Conservation (phyloP, 2,329 filamentous ascomycete species). For the Fusarium sterilihyphosum region DNA sequence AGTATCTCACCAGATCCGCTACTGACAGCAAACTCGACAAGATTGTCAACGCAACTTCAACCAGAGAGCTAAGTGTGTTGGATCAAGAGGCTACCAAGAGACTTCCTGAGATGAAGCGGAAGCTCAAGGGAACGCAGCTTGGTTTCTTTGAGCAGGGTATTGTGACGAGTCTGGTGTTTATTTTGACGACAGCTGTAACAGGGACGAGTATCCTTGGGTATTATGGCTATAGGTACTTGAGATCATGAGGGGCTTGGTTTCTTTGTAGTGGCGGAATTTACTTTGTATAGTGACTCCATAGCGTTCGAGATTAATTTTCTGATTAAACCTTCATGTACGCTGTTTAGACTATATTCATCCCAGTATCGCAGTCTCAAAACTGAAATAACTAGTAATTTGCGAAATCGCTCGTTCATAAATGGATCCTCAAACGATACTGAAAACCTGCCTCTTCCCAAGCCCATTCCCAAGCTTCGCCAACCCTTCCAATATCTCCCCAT, state of each 20-base stretch:
- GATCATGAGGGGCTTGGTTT: not conserved
- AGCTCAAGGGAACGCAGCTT: slow-evolving; percentile 11
- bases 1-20: slow-evolving; percentile 5
- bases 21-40: not conserved
- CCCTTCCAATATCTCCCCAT: slow-evolving; percentile 10
- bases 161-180: slow-evolving; percentile 17
- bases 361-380: rapidly evolving
- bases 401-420: rapidly evolving
- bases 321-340: not conserved
- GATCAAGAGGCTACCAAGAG: slow-evolving; percentile 11
- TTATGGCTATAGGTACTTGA: slow-evolving; percentile 9
- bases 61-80: not conserved
- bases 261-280: not conserved
- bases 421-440: not conserved
- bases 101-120: slow-evolving; percentile 10
- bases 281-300: not conserved
- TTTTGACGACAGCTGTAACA: slow-evolving; percentile 12
- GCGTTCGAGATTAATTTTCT: not conserved
- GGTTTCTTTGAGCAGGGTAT: slow-evolving; percentile 34
- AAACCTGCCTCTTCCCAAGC: not conserved
- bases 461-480: not conserved
- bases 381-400: rapidly evolving
- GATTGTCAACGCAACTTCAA: not conserved
- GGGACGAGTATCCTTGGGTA: slow-evolving; percentile 21
- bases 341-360: not conserved